Evolutionary conservation across 176 grass and related monocot species (phyloP), one percentile per base, ranked within the genome.

Genomic region (Carex scoparia): DNA sequence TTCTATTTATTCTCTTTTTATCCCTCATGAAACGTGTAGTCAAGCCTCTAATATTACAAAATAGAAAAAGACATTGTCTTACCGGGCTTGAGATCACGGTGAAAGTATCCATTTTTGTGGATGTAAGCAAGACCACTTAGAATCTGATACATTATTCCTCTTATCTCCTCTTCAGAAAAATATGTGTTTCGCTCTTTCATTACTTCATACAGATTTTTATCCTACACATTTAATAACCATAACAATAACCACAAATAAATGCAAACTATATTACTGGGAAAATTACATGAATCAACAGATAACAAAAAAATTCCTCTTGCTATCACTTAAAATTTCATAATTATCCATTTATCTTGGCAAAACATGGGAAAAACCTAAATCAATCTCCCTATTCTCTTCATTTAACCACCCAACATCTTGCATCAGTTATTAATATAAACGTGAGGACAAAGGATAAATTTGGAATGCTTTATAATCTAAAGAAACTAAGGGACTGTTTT

Each of bases 21-120:
- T 70, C 35, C 14, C 3, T 18, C 35, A 70, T 42, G 14, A 70
- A 12, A 65, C 0, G 19, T 46, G 38, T 44, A 35, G 2, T 19
- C 46, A 30, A 46, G 46, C 0, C 44, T 8, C 46, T 76, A 46
- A 51, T 53, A 75, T 75, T 75, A 18, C 6, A 56, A 30, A 77
- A 32, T 19, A 19, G 1, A 53, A 76, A 54, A 54, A 54, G 0
- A 6, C 28, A 76, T 31, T 56, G 61, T n/a, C 61, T 68, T 92
- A 97, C 94, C 94, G 69, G 94, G 94, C 90, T 97, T 97, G 38
- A 97, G 71, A 80, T 97, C 94, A 79, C 94, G 92, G 82, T 97
- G 94, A 80, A 97, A 97, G 85, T 91, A 97, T 81, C 94, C 94
- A 79, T 94, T 97, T 77, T 89, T 94, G 85, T 97, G 94, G 90